Conservation (phyloP, 2,329 filamentous ascomycete genomes). For the Hypoxylon rubiginosum region DNA sequence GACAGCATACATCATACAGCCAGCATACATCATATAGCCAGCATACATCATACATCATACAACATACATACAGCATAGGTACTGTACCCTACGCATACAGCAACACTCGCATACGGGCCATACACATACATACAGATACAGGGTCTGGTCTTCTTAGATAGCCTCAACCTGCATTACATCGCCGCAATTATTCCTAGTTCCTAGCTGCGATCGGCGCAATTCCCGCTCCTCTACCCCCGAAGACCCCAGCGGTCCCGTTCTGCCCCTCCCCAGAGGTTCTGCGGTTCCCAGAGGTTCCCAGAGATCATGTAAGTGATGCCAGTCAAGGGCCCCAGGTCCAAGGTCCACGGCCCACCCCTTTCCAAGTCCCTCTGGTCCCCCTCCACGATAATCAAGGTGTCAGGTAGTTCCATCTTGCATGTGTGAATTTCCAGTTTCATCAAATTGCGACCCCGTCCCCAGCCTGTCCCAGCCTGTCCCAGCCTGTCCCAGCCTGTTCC, state of each 20-base stretch:
- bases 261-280: too few species aligned
- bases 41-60: background rate
- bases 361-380: background rate
- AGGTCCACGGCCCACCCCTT: conserved; percentile 17
- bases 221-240: background rate
- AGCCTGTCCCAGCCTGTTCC: conserved; percentile 21
- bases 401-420: conserved; percentile 24
- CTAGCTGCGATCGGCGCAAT: conserved; percentile 33
- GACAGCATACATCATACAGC: background rate
- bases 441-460: conserved; percentile 26
- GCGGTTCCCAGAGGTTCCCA: background rate
- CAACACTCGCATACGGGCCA: background rate
- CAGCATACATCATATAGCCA: background rate
- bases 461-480: conserved; percentile 13
- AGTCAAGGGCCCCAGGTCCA: too few species aligned
- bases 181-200: conserved; percentile 36
- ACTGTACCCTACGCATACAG: too few species aligned
- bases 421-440: conserved; percentile 22
- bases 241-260: conserved; percentile 7
- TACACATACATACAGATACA: background rate
- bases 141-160: conserved; percentile 17
- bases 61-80: background rate
- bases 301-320: conserved; percentile 42
- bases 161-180: conserved; percentile 37
- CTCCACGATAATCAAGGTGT: conserved; percentile 17